Evolutionary conservation across 805 yeast genomes (phyloP).

Genomic region (Sugiyamaella marilandica): DNA sequence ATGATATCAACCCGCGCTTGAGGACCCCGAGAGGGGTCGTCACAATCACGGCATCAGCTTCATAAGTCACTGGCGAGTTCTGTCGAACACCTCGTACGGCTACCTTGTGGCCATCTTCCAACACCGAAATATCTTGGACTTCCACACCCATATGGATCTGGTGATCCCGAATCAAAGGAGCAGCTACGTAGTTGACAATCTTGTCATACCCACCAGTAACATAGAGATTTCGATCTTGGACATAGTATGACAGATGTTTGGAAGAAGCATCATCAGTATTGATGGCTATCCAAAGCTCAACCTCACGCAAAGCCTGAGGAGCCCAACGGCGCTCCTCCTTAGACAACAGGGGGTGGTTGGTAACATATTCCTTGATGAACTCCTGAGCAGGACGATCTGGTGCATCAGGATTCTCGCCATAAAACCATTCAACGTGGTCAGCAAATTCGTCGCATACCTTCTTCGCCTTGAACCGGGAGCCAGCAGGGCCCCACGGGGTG

Average conservation of each 20-base stretch:
- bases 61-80: conserved; percentile 12
- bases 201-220: conserved; percentile 24
- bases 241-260: conserved; percentile 18
- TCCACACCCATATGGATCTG: conserved; percentile 18
- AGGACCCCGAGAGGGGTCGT: conserved; percentile 31
- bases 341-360: conserved; percentile 17
- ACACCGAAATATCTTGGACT: conserved; percentile 12
- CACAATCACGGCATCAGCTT: conserved; percentile 27
- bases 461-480: conserved; percentile 24
- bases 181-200: conserved; percentile 18
- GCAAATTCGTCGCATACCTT: conserved; percentile 25
- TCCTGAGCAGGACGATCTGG: conserved; percentile 24
- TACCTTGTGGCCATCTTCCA: conserved; percentile 3
- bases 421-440: conserved; percentile 23
- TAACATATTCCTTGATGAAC: conserved; percentile 22
- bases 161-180: conserved; percentile 18
- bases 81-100: background rate
- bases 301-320: conserved; percentile 21
- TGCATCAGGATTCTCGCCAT: conserved; percentile 21
- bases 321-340: conserved; percentile 23
- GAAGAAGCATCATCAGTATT: conserved; percentile 18
- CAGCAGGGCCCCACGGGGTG: conserved; percentile 22
- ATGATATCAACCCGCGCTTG: conserved; percentile 21
- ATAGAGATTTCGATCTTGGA: conserved; percentile 20
- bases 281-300: conserved; percentile 21